Percentiles rank a stretch among this genome's conserved stretches.
Evolutionary conservation across 23 red algal genomes (phyloP).

Genomic region (Gracilaria domingensis): DNA sequence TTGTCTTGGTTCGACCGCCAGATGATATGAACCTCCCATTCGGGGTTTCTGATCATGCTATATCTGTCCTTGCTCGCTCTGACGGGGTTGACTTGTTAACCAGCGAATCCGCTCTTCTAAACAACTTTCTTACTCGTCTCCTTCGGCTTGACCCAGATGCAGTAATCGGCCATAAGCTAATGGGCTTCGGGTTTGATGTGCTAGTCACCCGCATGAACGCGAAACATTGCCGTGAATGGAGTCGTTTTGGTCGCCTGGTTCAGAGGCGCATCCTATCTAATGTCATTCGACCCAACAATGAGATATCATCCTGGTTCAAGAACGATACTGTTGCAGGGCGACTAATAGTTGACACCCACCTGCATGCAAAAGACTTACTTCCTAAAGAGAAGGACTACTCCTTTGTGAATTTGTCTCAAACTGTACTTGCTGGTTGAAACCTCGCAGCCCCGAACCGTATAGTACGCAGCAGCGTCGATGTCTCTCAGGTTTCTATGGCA

Average conservation of each 20-base stretch:
- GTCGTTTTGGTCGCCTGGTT: conserved; percentile 85
- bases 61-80: conserved; percentile 37
- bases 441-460: neutral
- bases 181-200: conserved; percentile 81
- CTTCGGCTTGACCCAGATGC: conserved; percentile 89
- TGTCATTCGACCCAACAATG: conserved; percentile 54
- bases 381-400: conserved; percentile 88
- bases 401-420: conserved; percentile 59
- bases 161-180: conserved; percentile 78
- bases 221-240: conserved; percentile 83
- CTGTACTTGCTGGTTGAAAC: neutral
- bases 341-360: conserved; percentile 86
- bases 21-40: conserved; percentile 70
- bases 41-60: conserved; percentile 69
- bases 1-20: conserved; percentile 76
- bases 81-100: conserved; percentile 68
- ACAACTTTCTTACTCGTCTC: conserved; percentile 76
- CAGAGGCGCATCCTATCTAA: conserved; percentile 63
- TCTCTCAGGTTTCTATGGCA: conserved; percentile 52
- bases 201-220: conserved; percentile 80
- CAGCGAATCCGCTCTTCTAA: conserved; percentile 88
- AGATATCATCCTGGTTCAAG: conserved; percentile 75
- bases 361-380: conserved; percentile 74
- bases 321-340: conserved; percentile 79
- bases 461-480: conserved; percentile 42